Percentiles rank a stretch among this genome's conserved stretches.
Evolutionary conservation across 106 monocot species (phyloP).

Genomic region (Chionographis japonica): DNA sequence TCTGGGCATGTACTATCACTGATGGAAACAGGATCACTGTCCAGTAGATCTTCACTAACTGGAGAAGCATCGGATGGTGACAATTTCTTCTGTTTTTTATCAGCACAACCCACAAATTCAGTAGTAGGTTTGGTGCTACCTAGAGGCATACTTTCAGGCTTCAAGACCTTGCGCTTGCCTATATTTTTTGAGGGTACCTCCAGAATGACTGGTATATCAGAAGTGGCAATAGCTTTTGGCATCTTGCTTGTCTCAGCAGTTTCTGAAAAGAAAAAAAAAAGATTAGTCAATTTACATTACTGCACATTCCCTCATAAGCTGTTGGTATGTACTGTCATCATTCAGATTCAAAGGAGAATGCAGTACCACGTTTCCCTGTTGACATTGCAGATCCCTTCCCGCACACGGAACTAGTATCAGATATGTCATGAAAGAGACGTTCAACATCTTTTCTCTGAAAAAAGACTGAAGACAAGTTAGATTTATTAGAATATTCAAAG

Average conservation of each 20-base stretch:
- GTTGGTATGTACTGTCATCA: conserved; percentile 14
- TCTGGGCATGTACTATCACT: conserved; percentile 11
- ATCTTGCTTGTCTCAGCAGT: conserved; percentile 11
- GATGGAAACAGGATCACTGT: conserved; percentile 1
- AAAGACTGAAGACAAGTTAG: conserved; percentile 11
- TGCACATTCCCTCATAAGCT: conserved; percentile 14
- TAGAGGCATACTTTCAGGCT: conserved; percentile 21
- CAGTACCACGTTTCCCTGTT: conserved; percentile 8
- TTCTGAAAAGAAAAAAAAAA: conserved; percentile 21
- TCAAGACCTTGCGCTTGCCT: conserved; percentile 50
- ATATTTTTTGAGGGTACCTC: conserved; percentile 22
- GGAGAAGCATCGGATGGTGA: conserved; percentile 19
- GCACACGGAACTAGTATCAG: conserved; percentile 5
- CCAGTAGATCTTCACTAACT: conserved; percentile 9
- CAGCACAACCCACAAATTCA: conserved; percentile 14
- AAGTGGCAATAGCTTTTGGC: conserved; percentile 9
- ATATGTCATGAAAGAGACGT: conserved; percentile 3
- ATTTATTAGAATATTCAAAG: background rate
- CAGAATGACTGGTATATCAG: conserved; percentile 2
- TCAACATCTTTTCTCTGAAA: conserved; percentile 25
- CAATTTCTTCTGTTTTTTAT: conserved; percentile 51
- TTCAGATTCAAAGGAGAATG: conserved; percentile 35
- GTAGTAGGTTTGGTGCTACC: conserved; percentile 6
- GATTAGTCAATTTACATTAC: conserved; percentile 6
- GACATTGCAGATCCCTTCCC: conserved; percentile 13